phyloP scores from a whole-genome alignment of 1,284 basidiomycete species.

The Sporisorium exsertum region DNA sequence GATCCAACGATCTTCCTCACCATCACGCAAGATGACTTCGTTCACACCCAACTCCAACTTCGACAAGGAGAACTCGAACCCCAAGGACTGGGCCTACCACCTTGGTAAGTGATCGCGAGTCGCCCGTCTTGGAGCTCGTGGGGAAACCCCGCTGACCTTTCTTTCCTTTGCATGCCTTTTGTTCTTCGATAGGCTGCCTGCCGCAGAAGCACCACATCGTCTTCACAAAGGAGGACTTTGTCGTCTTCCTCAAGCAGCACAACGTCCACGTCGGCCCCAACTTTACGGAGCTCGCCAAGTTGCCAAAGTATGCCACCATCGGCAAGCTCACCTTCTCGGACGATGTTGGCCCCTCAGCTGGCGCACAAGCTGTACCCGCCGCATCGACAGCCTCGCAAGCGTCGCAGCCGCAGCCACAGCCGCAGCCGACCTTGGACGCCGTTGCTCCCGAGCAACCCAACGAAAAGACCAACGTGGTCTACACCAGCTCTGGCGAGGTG shows the following conservation, averaged over 20 bases:
- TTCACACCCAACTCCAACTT: conserved; percentile 55
- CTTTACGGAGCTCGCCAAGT: conserved; percentile 55
- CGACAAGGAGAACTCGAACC: conserved; percentile 53
- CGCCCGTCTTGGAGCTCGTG: not conserved
- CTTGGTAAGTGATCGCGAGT: conserved; percentile 38
- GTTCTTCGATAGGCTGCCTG: conserved; percentile 32
- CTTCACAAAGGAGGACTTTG: conserved; percentile 60
- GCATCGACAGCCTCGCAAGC: conserved; percentile 8
- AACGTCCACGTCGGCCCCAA: conserved; percentile 59
- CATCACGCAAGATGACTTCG: conserved; percentile 33
- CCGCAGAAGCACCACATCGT: conserved; percentile 55
- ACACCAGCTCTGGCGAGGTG: conserved; percentile 56
- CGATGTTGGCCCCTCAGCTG: conserved; percentile 24
- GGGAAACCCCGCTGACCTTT: not conserved
- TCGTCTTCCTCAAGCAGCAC: conserved; percentile 62
- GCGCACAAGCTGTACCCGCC: conserved; percentile 10
- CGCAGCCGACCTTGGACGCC: conserved; percentile 10
- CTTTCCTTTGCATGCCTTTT: too few relatives aligned
- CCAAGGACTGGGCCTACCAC: conserved; percentile 63
- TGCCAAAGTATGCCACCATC: conserved; percentile 61
- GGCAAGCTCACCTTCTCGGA: conserved; percentile 47
- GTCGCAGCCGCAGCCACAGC: conserved; percentile 13
- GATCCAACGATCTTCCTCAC: not conserved
- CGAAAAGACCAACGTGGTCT: conserved; percentile 36
- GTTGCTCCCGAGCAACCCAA: conserved; percentile 5